A percentile compares a stretch with the other conserved stretches of the same genome.
phyloP scores from a whole-genome alignment of 2,329 filamentous ascomycete species.

The Ceratocystis destructans region DNA sequence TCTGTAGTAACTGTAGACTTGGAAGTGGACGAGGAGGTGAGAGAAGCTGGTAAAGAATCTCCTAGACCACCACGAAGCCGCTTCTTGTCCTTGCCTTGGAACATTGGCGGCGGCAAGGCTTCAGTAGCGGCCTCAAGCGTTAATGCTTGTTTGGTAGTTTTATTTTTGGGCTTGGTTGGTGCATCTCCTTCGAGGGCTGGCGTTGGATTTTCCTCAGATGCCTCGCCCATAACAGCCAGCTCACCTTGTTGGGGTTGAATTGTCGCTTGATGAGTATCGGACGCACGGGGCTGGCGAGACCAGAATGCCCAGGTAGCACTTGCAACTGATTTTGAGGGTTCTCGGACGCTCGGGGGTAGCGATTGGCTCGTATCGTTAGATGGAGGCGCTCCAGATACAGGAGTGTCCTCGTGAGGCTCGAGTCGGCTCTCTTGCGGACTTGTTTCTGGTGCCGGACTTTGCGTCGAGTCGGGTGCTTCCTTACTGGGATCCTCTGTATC shows the following conservation, averaged over 20 bases:
- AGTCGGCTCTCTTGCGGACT: not conserved
- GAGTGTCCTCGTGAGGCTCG: not conserved
- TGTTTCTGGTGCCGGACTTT: not conserved
- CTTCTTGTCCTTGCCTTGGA: slow-evolving; percentile 6
- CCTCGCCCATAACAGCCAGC: slow-evolving; percentile 44
- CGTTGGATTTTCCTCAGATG: slow-evolving; percentile 42
- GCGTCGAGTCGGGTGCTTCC: not conserved
- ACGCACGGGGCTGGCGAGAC: slow-evolving; percentile 43
- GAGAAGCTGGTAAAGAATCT: slow-evolving; percentile 25
- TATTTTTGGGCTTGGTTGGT: not conserved
- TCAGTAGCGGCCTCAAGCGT: not conserved
- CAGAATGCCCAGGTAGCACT: slow-evolving; percentile 71
- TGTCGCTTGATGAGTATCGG: not conserved
- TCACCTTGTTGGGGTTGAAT: slow-evolving; percentile 31
- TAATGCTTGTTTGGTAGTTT: not conserved
- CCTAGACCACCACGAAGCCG: not conserved
- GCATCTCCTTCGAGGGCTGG: slow-evolving; percentile 25
- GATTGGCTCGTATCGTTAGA: not conserved
- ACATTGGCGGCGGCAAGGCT: not conserved
- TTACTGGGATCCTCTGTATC: not conserved
- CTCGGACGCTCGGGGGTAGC: not conserved
- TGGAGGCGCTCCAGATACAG: not conserved
- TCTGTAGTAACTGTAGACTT: slow-evolving; percentile 22
- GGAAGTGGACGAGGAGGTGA: slow-evolving; percentile 25
- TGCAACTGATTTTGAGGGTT: slow-evolving; percentile 24